Evolutionary conservation across 805 yeast genomes (phyloP).

Genomic region (Saturnispora kantuleensis): DNA sequence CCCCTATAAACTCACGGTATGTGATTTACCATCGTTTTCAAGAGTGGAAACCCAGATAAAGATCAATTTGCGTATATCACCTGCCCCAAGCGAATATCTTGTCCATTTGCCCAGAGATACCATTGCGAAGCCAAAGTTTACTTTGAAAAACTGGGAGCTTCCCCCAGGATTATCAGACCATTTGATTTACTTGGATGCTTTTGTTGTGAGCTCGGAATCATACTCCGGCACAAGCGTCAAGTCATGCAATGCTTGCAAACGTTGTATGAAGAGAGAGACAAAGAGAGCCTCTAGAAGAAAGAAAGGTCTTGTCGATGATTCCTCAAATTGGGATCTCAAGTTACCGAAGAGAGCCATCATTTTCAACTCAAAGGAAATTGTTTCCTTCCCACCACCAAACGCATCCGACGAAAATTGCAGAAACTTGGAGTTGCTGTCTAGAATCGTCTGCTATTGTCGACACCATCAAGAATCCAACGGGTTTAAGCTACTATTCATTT

Average conservation of each 20-base stretch:
- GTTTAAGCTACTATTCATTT: conserved; percentile 58
- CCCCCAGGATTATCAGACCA: conserved; percentile 41
- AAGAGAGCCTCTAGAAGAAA: conserved; percentile 91
- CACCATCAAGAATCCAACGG: conserved; percentile 90
- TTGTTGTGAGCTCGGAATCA: conserved; percentile 39
- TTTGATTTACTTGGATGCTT: conserved; percentile 63
- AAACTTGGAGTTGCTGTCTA: conserved; percentile 44
- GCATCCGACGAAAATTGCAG: conserved; percentile 24
- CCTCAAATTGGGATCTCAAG: conserved; percentile 66
- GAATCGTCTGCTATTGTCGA: conserved; percentile 92
- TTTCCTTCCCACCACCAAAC: conserved; percentile 57
- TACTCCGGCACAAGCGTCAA: conserved; percentile 14
- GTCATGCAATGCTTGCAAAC: conserved; percentile 68
- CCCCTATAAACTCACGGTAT: conserved; percentile 42
- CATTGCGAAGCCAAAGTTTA: conserved; percentile 77
- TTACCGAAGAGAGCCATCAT: conserved; percentile 75
- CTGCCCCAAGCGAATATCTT: conserved; percentile 65
- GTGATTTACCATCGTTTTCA: conserved; percentile 67
- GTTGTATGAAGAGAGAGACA: conserved; percentile 88
- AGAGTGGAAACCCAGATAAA: conserved; percentile 96
- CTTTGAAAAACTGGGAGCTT: conserved; percentile 41
- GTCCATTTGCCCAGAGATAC: conserved; percentile 81
- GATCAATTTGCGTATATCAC: conserved; percentile 54
- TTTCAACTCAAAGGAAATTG: conserved; percentile 83
- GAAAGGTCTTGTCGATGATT: conserved; percentile 63